phyloP scores from a whole-genome alignment of 2,329 filamentous ascomycete genomes.

The Aureobasidium sp. region DNA sequence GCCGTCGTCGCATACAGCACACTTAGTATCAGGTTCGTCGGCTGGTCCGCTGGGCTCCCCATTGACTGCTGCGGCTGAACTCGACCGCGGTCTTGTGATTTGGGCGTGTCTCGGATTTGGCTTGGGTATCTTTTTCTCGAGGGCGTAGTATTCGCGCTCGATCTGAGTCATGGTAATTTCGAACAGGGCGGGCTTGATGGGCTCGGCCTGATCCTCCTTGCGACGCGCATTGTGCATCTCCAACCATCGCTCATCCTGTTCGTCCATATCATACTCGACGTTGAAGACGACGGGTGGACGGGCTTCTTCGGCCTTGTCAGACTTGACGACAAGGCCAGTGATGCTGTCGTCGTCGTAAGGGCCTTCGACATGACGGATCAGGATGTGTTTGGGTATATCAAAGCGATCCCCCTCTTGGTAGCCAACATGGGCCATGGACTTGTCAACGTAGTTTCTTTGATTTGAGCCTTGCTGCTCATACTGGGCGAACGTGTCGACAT shows the following conservation, averaged over 20 bases:
- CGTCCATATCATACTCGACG: constrained; percentile 99
- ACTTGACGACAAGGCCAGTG: constrained; percentile 43
- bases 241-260: constrained; percentile 96
- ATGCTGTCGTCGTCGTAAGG: constrained; percentile 58
- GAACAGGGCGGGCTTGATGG: constrained; percentile 87
- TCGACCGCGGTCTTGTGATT: constrained; percentile 85
- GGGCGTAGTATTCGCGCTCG: constrained; percentile 94
- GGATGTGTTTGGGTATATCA: constrained; percentile 63
- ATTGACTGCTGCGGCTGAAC: constrained; percentile 90
- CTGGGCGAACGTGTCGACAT: constrained; percentile 68
- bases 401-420: constrained; percentile 95
- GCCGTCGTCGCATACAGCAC: constrained; percentile 96
- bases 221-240: constrained; percentile 74
- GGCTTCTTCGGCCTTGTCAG: constrained; percentile 48
- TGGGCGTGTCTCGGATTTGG: constrained; percentile 94
- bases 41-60: constrained; percentile 74
- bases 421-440: constrained; percentile 90
- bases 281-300: constrained; percentile 56
- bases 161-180: constrained; percentile 99
- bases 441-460: constrained; percentile 79
- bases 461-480: constrained; percentile 82
- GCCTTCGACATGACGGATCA: constrained; percentile 58
- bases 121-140: constrained; percentile 92
- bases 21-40: constrained; percentile 95
- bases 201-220: constrained; percentile 65